Evolutionary conservation across 257 asterid genomes (phyloP).

Genomic region (Paulownia fortunei): DNA sequence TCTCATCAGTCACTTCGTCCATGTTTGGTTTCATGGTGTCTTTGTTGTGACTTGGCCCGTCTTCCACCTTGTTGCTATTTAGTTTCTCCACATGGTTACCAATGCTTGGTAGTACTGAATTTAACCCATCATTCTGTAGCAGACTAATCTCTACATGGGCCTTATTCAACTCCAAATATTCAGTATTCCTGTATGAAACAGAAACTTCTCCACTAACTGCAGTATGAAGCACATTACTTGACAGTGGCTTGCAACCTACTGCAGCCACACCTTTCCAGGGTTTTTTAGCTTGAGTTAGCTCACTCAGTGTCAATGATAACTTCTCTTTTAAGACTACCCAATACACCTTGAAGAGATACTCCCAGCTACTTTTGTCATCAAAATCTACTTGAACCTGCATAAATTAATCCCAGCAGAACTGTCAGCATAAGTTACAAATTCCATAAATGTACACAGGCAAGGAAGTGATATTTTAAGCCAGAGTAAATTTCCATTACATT

Average conservation of each 20-base stretch:
- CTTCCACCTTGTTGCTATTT: neutral
- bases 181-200: conserved; percentile 38
- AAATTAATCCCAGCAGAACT: conserved; percentile 13
- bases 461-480: conserved; percentile 27
- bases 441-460: conserved; percentile 3
- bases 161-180: conserved; percentile 49
- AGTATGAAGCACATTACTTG: conserved; percentile 29
- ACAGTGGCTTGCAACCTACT: conserved; percentile 43
- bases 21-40: conserved; percentile 13
- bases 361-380: conserved; percentile 90
- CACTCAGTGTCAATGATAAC: conserved; percentile 62
- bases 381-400: conserved; percentile 84
- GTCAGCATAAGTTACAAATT: conserved; percentile 23
- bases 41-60: conserved; percentile 5
- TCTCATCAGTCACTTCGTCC: conserved; percentile 17
- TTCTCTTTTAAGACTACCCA: conserved; percentile 74
- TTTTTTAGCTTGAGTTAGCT: conserved; percentile 70
- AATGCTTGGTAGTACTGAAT: conserved; percentile 20
- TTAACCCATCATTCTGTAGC: conserved; percentile 33
- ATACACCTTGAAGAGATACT: conserved; percentile 89
- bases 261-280: conserved; percentile 55
- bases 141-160: conserved; percentile 31
- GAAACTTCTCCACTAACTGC: conserved; percentile 42
- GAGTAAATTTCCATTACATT: conserved; percentile 5
- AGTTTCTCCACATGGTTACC: conserved; percentile 26